A percentile compares a stretch with the other conserved stretches of the same genome.
Conservation (phyloP, 345 rosid species). For the Eucalyptus marginata region DNA sequence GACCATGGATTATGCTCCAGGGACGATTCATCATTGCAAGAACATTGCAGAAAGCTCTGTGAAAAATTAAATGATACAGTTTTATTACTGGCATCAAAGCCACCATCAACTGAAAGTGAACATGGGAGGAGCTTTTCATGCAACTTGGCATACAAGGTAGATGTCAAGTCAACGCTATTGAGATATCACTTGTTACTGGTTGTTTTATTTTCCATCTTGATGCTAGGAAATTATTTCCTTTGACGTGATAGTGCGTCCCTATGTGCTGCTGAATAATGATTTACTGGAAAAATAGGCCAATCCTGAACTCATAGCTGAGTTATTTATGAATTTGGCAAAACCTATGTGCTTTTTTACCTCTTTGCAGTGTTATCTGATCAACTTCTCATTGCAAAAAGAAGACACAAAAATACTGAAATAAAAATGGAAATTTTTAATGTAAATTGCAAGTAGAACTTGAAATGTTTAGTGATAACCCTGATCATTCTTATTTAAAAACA, state of each 20-base stretch:
- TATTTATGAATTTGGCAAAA: not conserved
- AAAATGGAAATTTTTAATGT: not conserved
- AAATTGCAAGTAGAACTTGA: not conserved
- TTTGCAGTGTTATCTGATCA: not conserved
- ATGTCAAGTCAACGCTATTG: slow-evolving; percentile 42
- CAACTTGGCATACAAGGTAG: slow-evolving; percentile 60
- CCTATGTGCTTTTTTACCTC: not conserved
- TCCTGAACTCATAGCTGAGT: not conserved
- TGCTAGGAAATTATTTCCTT: slow-evolving; percentile 26
- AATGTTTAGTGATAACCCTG: not conserved
- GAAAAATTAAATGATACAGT: slow-evolving; percentile 28
- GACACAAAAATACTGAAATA: not conserved
- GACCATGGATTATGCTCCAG: slow-evolving; percentile 3
- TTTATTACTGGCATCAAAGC: slow-evolving; percentile 24
- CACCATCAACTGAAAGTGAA: slow-evolving; percentile 4
- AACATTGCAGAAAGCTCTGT: slow-evolving; percentile 38
- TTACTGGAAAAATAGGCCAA: not conserved
- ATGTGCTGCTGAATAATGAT: not conserved
- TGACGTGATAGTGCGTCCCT: not conserved
- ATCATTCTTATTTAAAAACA: not conserved
- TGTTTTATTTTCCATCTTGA: slow-evolving; percentile 19
- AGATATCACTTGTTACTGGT: slow-evolving; percentile 31
- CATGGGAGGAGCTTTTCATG: slow-evolving; percentile 13
- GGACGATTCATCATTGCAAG: slow-evolving; percentile 15
- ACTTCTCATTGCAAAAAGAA: not conserved